Base-by-base conservation (phyloP, 139 green algal genomes). In the Gonium pectorale region DNA sequence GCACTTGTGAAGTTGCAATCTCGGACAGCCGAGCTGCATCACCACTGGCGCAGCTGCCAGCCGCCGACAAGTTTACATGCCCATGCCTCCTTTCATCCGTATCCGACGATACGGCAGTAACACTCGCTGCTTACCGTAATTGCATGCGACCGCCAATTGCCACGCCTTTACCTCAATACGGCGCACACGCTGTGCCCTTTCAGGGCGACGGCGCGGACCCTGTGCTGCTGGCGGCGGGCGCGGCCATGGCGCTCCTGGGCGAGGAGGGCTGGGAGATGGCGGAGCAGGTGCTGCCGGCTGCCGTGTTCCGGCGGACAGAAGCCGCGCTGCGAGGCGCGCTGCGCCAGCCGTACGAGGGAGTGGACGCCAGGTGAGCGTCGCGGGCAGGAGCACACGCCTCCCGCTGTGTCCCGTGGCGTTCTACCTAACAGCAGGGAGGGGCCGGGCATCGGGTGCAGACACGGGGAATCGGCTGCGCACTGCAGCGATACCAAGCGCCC, bases 231-330 rank as follows among this genome's bases (percentile, higher is more conserved):
- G 74, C 74, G 0, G 29, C 54, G 3, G 74, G 74, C 17, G 56
- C 41, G 5, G 54, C 74, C 19, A 81, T 81, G 74, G 41, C 40
- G 2, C 19, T 81, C 26, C 54, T 81, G 54, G 74, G 75, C 11
- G 26, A 3, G 19, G 75, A 83, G 75, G 75, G 75, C 4, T 83
- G 75, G 75, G 59, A 83, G 60, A 83, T 83, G 75, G 75, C 59
- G 21, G 75, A 83, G 41, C 75, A 83, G 59, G 13, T 83, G 56
- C 41, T 83, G 75, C 60, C 75, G 31, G 21, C n/a, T 3, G 60
- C 59, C 2, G 15, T 41, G 6, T 72, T 83, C 41, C 75, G 56
- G 29, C 29, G n/a, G 15, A 29, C 38, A 29, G 75, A 60, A 41
- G 27, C 2, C 0, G 60, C 29, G 22, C 26, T 63, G 21, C 27